Percentiles rank a stretch among this genome's conserved stretches.
Conservation (phyloP, 805 yeast species). For the Alloascoidea africana region DNA sequence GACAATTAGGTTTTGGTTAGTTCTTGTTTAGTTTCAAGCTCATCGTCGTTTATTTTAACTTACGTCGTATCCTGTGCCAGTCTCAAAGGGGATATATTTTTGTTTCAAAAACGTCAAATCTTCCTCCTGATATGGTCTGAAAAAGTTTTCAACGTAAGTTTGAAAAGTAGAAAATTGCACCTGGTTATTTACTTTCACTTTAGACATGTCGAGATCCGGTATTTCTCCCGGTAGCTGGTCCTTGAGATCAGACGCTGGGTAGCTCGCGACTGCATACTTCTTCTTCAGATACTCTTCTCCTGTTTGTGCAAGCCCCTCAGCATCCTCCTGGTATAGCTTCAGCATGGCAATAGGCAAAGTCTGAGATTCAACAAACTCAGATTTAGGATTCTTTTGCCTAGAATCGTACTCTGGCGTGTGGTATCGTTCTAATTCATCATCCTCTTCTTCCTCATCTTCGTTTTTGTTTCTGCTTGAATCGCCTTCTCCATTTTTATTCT, state of each 20-base stretch:
- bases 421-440: background rate
- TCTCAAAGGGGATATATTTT: conserved; percentile 39
- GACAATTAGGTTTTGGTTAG: conserved; percentile 25
- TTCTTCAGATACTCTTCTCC: conserved; percentile 61
- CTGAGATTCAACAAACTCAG: conserved; percentile 61
- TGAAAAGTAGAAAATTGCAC: conserved; percentile 85
- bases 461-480: background rate
- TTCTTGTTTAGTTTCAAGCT: conserved; percentile 1
- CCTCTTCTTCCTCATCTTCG: background rate
- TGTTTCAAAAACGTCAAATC: conserved; percentile 63
- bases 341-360: conserved; percentile 53
- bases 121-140: conserved; percentile 63
- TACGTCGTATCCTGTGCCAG: conserved; percentile 14
- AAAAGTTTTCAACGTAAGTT: conserved; percentile 73
- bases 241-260: conserved; percentile 63
- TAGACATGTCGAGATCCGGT: conserved; percentile 78
- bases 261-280: conserved; percentile 82
- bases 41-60: conserved; percentile 8
- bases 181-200: conserved; percentile 75
- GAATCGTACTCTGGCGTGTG: background rate
- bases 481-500: background rate
- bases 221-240: conserved; percentile 75
- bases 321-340: conserved; percentile 49
- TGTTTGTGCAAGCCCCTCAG: conserved; percentile 42
- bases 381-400: conserved; percentile 43